phyloP scores from a whole-genome alignment of 1,284 basidiomycete species.

The Boletus smithii region DNA sequence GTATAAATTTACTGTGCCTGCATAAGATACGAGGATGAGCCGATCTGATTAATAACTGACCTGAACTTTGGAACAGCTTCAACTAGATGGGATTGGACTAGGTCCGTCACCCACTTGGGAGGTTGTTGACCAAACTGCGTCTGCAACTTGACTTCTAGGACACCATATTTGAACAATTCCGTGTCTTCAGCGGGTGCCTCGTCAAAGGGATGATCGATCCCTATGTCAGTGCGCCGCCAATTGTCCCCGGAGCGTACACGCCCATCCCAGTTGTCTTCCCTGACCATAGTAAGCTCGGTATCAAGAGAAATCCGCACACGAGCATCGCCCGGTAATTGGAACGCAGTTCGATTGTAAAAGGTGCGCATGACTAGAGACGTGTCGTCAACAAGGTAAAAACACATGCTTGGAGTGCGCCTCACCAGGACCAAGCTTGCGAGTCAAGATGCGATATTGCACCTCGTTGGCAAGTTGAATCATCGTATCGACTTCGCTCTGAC shows the following conservation, averaged over 20 bases:
- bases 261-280: slow-evolving; percentile 98
- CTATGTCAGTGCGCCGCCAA: slow-evolving; percentile 93
- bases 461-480: slow-evolving; percentile 98
- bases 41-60: slow-evolving; percentile 34
- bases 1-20: slow-evolving; percentile 81
- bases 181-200: slow-evolving; percentile 78
- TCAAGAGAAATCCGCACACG: slow-evolving; percentile 97
- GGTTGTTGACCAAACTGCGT: slow-evolving; percentile 96
- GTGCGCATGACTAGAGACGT: slow-evolving; percentile 78
- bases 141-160: slow-evolving; percentile 96
- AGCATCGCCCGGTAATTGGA: slow-evolving; percentile 97
- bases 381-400: slow-evolving; percentile 4
- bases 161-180: slow-evolving; percentile 91
- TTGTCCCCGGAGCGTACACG: slow-evolving; percentile 75
- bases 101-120: slow-evolving; percentile 93
- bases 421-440: slow-evolving; percentile 84
- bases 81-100: slow-evolving; percentile 92
- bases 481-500: slow-evolving; percentile 86
- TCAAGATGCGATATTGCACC: slow-evolving; percentile 89
- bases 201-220: slow-evolving; percentile 89
- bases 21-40: slow-evolving; percentile 14
- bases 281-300: slow-evolving; percentile 90
- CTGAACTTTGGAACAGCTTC: slow-evolving; percentile 92
- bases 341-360: slow-evolving; percentile 99
- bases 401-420: slow-evolving; percentile 21